phyloP scores from a whole-genome alignment of 169 alveolate genomes.

The Besnoitia besnoiti region DNA sequence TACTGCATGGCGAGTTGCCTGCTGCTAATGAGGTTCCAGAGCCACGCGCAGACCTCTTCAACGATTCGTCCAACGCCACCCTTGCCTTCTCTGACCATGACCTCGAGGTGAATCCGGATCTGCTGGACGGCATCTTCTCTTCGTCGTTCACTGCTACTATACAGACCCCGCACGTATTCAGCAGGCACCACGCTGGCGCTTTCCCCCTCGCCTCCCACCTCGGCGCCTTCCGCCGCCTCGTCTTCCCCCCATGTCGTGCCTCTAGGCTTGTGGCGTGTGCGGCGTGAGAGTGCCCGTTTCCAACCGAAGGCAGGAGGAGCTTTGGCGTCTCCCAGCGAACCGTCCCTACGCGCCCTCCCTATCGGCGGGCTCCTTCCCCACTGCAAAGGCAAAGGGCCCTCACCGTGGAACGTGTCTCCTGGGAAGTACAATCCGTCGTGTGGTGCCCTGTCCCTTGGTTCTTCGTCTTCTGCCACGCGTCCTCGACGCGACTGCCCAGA shows the following conservation, averaged over 20 bases:
- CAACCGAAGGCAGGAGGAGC: background rate
- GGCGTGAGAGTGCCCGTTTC: background rate
- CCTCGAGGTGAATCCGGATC: constrained; percentile 18
- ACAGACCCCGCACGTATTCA: constrained; percentile 3
- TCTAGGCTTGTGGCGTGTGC: background rate
- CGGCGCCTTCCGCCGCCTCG: background rate
- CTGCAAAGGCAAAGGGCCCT: too few relatives aligned
- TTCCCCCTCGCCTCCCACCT: background rate
- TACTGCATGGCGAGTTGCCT: constrained; percentile 32
- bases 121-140: background rate
- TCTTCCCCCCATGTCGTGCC: background rate
- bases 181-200: background rate
- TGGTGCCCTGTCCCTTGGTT: too few relatives aligned
- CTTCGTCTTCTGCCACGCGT: too few relatives aligned
- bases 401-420: too few relatives aligned
- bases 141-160: background rate
- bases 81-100: background rate
- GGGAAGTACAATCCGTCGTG: too few relatives aligned
- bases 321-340: background rate
- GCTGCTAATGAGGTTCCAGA: constrained; percentile 27
- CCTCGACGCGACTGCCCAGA: too few relatives aligned
- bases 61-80: constrained; percentile 21
- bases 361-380: too few relatives aligned
- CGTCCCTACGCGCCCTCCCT: background rate
- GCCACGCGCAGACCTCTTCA: constrained; percentile 21